These are phyloP conservation scores for Agarophyton chilense DNA, from an alignment of 23 red algal species.

Conservation along the genomic window DNA sequence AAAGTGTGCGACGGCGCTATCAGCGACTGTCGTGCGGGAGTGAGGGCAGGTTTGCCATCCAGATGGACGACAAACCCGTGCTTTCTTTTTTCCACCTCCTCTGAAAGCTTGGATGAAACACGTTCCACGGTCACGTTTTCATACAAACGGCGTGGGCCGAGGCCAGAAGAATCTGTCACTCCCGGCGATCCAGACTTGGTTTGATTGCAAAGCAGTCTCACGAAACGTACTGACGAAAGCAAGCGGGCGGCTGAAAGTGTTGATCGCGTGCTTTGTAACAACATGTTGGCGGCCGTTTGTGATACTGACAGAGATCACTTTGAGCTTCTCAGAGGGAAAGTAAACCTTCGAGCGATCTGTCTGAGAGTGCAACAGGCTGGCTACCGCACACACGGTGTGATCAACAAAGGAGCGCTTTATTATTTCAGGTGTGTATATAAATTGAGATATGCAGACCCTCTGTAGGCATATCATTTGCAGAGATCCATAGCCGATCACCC, in stretches of 20 bases:
- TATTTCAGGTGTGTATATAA: constrained; percentile 1
- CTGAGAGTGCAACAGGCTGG: not conserved
- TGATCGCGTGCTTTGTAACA: not conserved
- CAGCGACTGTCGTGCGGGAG: constrained; percentile 48
- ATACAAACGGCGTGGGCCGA: constrained; percentile 84
- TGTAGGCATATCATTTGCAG: no score
- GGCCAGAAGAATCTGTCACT: constrained; percentile 72
- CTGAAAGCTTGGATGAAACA: not conserved
- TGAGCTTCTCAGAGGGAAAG: not conserved
- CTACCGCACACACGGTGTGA: not conserved
- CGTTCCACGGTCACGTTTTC: constrained; percentile 40
- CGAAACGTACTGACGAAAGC: not conserved
- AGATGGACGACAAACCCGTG: constrained; percentile 47
- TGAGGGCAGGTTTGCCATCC: constrained; percentile 69
- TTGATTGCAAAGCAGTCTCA: not conserved
- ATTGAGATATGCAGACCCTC: not conserved
- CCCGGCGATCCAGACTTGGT: not conserved
- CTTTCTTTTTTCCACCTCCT: not conserved
- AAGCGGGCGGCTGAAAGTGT: not conserved
- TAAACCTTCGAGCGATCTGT: not conserved
- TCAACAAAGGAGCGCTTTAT: not conserved
- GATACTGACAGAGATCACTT: not conserved
- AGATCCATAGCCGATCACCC: no score
- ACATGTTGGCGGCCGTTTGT: not conserved
- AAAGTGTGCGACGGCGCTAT: constrained; percentile 40